These are phyloP conservation scores for Coprinopsis cinerea DNA, from an alignment of 768 basidiomycete genomes.

Conservation along the genomic window DNA sequence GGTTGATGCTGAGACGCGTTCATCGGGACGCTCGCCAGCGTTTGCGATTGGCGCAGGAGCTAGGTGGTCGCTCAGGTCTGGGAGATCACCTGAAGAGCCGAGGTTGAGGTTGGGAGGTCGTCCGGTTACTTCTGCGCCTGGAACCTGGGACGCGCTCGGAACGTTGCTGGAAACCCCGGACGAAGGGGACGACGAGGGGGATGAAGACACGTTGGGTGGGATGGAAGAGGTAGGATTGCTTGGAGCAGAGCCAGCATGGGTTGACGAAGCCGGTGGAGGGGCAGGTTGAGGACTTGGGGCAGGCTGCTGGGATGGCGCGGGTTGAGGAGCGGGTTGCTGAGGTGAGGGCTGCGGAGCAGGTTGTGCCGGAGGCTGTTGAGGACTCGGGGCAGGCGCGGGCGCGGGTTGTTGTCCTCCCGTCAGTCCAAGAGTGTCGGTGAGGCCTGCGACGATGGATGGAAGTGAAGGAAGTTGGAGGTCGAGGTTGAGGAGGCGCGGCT, in stretches of 20 bases:
- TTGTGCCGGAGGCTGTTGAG: neutral
- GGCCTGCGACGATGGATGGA: neutral
- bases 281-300: neutral
- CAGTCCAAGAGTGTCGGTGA: neutral
- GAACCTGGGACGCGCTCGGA: no score
- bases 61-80: no score
- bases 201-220: neutral
- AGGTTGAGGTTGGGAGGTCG: no score
- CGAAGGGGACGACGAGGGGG: no score
- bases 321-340: neutral
- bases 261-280: neutral
- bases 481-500: no score
- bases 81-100: no score
- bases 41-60: no score
- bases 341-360: neutral
- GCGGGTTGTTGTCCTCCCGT: neutral
- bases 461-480: neutral
- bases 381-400: neutral
- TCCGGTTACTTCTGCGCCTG: no score
- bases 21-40: no score
- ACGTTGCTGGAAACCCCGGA: no score
- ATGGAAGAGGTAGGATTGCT: neutral
- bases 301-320: neutral
- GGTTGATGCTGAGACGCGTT: no score
- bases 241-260: neutral